Evolutionary conservation across 192 early-diverging fungal genomes (phyloP), one percentile per base, ranked within the genome.

Genomic region (Coemansia sp.): DNA sequence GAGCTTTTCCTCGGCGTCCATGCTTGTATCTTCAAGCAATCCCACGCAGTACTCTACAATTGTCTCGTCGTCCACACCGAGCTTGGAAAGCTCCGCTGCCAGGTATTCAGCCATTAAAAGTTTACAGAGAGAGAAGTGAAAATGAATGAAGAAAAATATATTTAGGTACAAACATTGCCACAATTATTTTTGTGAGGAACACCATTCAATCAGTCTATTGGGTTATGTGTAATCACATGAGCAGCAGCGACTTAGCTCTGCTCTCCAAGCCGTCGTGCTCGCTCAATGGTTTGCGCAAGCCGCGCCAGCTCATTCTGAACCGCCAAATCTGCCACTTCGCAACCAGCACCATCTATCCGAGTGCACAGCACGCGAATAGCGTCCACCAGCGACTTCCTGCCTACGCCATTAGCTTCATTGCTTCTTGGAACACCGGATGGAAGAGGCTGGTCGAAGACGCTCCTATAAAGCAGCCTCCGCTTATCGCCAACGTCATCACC

Each of bases 21-120:
- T 63, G 18, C 70, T 59, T 4, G 64, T 35, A 23, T 79, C 76
- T 5, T 56, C 50, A 3, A 79, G 60, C 31, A 73, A 50, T 5
- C 76, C 76, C 11, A 26, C 43, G 60, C 76, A 79, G 60, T 79
- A 79, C 28, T 79, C 76, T 7, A 79, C 37, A 28, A 79, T 73
- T 10, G 76, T 71, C 13, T 72, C 62, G 51, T 79, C 76, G 38
- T 79, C 76, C 13, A 79, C 46, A 13, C 76, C 76, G 14, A 71
- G 43, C 36, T 48, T 57, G 8, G 20, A 38, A n/a, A 79, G 61
- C 60, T 70, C 59, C 11, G 18, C 43, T 0, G 62, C 38, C 14
- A 79, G 33, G 40, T 73, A 73, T n/a, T 33, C 35, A 3, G 71
- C 60, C 76, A 79, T 79, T 31, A 18, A 34, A 42, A 53, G 9